phyloP scores from a whole-genome alignment of 208 protist species.

The Acanthamoeba castellanii region DNA sequence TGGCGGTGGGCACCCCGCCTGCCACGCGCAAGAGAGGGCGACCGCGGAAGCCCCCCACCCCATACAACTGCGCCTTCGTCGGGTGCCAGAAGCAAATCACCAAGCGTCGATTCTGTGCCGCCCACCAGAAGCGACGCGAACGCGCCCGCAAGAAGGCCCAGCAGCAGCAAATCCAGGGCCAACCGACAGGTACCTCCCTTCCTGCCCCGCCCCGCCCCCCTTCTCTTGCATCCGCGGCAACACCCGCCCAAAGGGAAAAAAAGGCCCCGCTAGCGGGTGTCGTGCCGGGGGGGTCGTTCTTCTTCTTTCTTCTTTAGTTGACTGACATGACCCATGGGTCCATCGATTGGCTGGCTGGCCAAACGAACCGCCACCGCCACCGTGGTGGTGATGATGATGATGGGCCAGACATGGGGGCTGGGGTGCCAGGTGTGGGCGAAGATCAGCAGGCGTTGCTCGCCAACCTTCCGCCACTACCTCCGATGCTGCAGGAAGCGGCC shows the following conservation, averaged over 20 bases:
- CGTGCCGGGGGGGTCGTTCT: too few relatives aligned
- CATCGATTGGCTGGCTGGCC: too few relatives aligned
- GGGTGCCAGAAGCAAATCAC: slow-evolving; percentile 56
- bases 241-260: too few relatives aligned
- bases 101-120: slow-evolving; percentile 59
- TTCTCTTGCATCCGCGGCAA: neutral
- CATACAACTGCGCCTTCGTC: slow-evolving; percentile 52
- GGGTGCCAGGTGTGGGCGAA: neutral
- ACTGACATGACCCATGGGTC: too few relatives aligned
- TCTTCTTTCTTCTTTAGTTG: slow-evolving; percentile 18
- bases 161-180: slow-evolving; percentile 5
- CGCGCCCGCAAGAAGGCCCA: slow-evolving; percentile 44
- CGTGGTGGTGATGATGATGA: neutral
- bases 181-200: neutral
- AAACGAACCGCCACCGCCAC: too few relatives aligned
- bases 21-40: neutral
- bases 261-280: too few relatives aligned
- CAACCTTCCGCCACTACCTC: neutral
- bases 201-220: too few relatives aligned
- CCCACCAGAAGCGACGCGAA: slow-evolving; percentile 62
- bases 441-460: slow-evolving; percentile 13
- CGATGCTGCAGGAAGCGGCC: neutral
- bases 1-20: neutral
- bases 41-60: slow-evolving; percentile 19
- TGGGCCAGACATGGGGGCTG: neutral